phyloP scores from a whole-genome alignment of 306 rosid genomes.

The Corylus americana region DNA sequence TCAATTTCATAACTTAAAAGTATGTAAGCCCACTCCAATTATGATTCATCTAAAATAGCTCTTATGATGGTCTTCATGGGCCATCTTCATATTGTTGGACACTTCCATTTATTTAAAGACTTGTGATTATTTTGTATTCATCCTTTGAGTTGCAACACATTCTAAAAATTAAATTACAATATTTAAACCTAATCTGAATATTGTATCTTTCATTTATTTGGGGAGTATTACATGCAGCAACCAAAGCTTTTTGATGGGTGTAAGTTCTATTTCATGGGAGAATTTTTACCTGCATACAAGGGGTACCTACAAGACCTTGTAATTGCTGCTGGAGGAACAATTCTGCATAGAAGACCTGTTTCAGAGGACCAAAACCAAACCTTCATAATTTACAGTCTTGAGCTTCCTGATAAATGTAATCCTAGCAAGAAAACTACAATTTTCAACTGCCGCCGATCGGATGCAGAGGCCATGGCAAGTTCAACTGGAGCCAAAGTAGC shows the following conservation, averaged over 20 bases:
- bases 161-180: not conserved
- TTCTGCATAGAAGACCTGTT: conserved; percentile 83
- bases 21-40: not conserved
- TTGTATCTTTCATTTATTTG: not conserved
- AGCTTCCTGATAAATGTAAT: conserved; percentile 57
- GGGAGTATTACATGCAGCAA: conserved; percentile 40
- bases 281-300: conserved; percentile 65
- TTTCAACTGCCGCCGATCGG: conserved; percentile 39
- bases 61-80: not conserved
- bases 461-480: conserved; percentile 67
- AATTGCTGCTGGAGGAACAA: conserved; percentile 80
- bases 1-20: not conserved
- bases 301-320: conserved; percentile 81
- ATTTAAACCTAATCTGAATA: not conserved
- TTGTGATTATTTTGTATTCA: not conserved
- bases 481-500: conserved; percentile 65
- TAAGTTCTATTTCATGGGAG: conserved; percentile 76
- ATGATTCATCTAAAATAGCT: conserved; percentile 3
- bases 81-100: not conserved
- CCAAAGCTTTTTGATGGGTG: conserved; percentile 73
- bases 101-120: not conserved
- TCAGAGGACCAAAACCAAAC: conserved; percentile 44
- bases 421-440: conserved; percentile 34
- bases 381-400: conserved; percentile 69
- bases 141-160: not conserved